Conservation (phyloP, 495 filamentous ascomycete species). For the Acidiella bohemica region DNA sequence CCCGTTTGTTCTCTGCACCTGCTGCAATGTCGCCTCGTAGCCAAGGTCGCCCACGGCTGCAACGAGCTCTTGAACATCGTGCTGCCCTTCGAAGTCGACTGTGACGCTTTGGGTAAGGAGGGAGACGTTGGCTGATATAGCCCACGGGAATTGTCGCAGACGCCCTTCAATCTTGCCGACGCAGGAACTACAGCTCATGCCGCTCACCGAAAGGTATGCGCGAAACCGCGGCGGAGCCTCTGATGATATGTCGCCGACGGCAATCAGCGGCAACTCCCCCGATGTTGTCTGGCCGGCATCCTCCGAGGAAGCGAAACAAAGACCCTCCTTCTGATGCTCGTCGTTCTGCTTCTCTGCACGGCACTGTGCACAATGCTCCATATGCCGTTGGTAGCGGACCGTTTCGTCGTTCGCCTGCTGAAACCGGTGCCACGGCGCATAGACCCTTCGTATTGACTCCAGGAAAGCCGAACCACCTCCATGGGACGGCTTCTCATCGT, state of each 20-base stretch:
- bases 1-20: too few species aligned
- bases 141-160: conserved; percentile 37
- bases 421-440: too few species aligned
- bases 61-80: conserved; percentile 28
- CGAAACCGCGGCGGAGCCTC: background rate
- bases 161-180: conserved; percentile 40
- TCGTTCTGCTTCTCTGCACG: background rate
- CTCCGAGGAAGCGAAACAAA: too few species aligned
- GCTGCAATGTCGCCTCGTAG: conserved; percentile 40
- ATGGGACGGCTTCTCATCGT: background rate
- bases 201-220: conserved; percentile 37
- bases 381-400: background rate
- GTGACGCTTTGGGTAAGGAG: conserved; percentile 46
- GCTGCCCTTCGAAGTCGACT: conserved; percentile 35
- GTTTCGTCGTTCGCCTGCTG: too few species aligned
- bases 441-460: too few species aligned
- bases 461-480: too few species aligned
- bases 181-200: conserved; percentile 57
- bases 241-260: background rate
- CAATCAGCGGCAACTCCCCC: too few species aligned
- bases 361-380: conserved; percentile 4
- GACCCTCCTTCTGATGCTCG: too few species aligned
- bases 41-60: conserved; percentile 42
- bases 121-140: conserved; percentile 42
- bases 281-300: too few species aligned